Percentiles rank a stretch among this genome's conserved stretches.
These are phyloP conservation scores for Calonectria leucothoes DNA, from an alignment of 2,329 filamentous ascomycete genomes.

Conservation along the genomic window DNA sequence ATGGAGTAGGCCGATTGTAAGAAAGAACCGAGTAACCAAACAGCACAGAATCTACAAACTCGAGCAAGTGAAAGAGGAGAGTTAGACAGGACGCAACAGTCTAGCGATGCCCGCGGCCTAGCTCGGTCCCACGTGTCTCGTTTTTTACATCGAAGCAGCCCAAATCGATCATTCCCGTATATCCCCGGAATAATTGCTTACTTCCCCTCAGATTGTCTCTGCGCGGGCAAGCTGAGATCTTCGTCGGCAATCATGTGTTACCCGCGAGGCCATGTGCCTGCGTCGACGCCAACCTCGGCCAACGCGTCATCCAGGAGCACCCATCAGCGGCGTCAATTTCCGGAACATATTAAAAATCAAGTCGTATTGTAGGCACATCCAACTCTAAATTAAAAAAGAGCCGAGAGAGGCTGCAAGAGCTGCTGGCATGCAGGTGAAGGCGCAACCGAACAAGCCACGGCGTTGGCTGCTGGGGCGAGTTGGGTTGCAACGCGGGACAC, in stretches of 20 bases:
- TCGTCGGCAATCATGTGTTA: neutral
- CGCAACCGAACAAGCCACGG: neutral
- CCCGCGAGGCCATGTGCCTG: neutral
- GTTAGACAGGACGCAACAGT: neutral
- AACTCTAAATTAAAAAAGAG: neutral
- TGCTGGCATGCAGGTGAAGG: neutral
- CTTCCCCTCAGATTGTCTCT: neutral
- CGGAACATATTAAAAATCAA: neutral
- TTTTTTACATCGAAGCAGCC: too few relatives aligned
- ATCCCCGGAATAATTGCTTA: neutral
- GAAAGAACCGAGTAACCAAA: neutral
- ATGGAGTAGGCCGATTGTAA: neutral
- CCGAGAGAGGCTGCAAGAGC: too few relatives aligned
- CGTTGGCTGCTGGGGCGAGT: neutral
- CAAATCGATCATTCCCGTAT: neutral
- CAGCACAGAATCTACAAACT: neutral
- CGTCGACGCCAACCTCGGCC: slow-evolving; percentile 13
- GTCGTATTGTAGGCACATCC: neutral
- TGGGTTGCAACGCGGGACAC: slow-evolving; percentile 14
- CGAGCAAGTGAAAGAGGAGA: neutral
- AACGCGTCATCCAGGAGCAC: slow-evolving; percentile 17
- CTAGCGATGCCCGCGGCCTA: neutral
- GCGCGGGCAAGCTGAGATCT: neutral
- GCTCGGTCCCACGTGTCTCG: neutral
- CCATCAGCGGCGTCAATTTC: slow-evolving; percentile 5